These are phyloP conservation scores for Phytophthora nicotianae DNA, from an alignment of 352 stramenopile species.

Conservation along the genomic window DNA sequence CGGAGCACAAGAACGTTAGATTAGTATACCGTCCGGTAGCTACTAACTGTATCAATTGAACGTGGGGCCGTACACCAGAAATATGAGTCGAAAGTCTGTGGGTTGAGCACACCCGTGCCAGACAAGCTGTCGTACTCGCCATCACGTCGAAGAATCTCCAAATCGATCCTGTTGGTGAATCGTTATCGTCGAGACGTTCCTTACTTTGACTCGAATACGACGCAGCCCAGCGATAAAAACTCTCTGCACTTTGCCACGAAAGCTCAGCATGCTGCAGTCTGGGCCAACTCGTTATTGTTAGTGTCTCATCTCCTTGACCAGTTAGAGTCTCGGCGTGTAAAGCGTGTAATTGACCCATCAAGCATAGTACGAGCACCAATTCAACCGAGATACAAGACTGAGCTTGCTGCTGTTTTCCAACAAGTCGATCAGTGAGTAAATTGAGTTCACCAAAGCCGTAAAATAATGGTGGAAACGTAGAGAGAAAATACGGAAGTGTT, in stretches of 20 bases:
- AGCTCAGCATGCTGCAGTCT: constrained; percentile 38
- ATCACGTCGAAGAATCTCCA: constrained; percentile 31
- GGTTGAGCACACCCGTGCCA: constrained; percentile 32
- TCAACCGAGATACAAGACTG: constrained; percentile 38
- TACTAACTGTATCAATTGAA: neutral
- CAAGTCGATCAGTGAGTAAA: constrained; percentile 37
- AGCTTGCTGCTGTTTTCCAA: constrained; percentile 33
- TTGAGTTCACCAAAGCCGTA: constrained; percentile 46
- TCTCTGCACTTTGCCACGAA: constrained; percentile 35
- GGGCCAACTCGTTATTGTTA: constrained; percentile 13
- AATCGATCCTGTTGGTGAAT: constrained; percentile 10
- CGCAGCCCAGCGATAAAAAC: constrained; percentile 29
- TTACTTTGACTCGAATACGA: constrained; percentile 8
- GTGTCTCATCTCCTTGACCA: constrained; percentile 10
- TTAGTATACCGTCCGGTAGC: neutral
- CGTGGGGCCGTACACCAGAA: constrained; percentile 23
- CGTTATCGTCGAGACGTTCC: neutral
- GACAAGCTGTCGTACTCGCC: neutral
- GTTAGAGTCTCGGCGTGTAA: constrained; percentile 41
- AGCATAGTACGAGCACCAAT: constrained; percentile 39
- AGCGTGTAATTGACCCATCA: constrained; percentile 43
- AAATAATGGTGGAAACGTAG: constrained; percentile 49
- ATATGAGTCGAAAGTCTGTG: constrained; percentile 40
- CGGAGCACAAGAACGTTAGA: neutral
- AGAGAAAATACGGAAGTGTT: constrained; percentile 10